Conservation (phyloP, 768 basidiomycete species). For the Termitomyces sp. region DNA sequence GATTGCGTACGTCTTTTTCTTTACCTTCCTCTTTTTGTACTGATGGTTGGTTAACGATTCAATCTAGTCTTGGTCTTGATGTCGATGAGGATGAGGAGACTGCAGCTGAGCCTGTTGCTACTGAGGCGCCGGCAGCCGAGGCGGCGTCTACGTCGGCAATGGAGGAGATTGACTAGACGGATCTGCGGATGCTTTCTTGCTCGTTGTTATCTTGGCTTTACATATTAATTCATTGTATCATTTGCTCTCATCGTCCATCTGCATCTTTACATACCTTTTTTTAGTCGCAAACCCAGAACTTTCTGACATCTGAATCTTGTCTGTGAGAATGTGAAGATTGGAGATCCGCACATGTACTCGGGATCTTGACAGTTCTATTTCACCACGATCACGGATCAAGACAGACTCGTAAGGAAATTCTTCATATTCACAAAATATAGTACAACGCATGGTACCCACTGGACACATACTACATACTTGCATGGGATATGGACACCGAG, state of each 20-base stretch:
- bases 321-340: too few species aligned
- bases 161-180: conserved; percentile 90
- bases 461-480: too few species aligned
- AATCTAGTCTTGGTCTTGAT: conserved; percentile 72
- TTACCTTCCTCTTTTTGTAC: conserved; percentile 5
- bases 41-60: background rate
- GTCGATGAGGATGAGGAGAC: conserved; percentile 69
- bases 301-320: background rate
- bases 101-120: conserved; percentile 34
- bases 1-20: conserved; percentile 67
- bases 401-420: too few species aligned
- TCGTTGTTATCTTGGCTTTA: conserved; percentile 18
- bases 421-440: too few species aligned
- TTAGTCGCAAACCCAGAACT: background rate
- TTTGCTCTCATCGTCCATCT: conserved; percentile 1
- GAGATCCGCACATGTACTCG: too few species aligned
- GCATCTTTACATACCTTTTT: background rate
- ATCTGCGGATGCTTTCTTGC: conserved; percentile 17
- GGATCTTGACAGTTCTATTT: too few species aligned
- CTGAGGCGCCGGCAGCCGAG: conserved; percentile 51
- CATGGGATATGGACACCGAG: too few species aligned
- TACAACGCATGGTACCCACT: too few species aligned
- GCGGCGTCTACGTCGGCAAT: conserved; percentile 75
- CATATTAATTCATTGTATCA: conserved; percentile 25
- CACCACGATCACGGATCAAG: too few species aligned